These are phyloP conservation scores for Ammopiptanthus mongolicus DNA, from an alignment of 306 rosid species.

Conservation along the genomic window DNA sequence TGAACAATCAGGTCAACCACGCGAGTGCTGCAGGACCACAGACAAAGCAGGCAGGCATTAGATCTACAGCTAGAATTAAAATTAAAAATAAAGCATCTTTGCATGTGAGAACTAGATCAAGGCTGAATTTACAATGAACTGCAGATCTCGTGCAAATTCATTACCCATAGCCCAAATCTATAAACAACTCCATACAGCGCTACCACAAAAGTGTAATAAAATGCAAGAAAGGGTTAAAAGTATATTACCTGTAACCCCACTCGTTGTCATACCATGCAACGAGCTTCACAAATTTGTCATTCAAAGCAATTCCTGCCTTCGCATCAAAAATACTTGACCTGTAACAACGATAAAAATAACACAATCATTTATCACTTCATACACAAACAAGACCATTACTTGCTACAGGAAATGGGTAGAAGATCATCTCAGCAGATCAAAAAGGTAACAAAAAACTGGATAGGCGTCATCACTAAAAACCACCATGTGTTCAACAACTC, in stretches of 20 bases:
- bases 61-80: not conserved
- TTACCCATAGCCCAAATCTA: not conserved
- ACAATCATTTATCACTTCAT: not conserved
- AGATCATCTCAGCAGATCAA: not conserved
- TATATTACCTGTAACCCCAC: slow-evolving; percentile 68
- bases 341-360: not conserved
- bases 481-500: not conserved
- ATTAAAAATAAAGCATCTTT: not conserved
- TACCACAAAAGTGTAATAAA: not conserved
- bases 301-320: slow-evolving; percentile 77
- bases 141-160: not conserved
- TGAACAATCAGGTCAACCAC: slow-evolving; percentile 57
- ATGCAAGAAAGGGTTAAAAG: not conserved
- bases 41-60: not conserved
- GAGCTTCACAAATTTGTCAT: slow-evolving; percentile 39
- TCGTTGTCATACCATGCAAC: slow-evolving; percentile 80
- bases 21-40: slow-evolving; percentile 50
- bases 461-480: not conserved
- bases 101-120: not conserved
- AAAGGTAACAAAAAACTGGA: not conserved
- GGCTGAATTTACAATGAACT: not conserved
- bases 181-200: not conserved
- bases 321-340: slow-evolving; percentile 82
- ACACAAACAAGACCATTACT: not conserved
- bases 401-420: no score